Percentiles rank a stretch among this genome's conserved stretches.
Conservation (phyloP, 352 stramenopile species). For the Phytophthora tubulina region DNA sequence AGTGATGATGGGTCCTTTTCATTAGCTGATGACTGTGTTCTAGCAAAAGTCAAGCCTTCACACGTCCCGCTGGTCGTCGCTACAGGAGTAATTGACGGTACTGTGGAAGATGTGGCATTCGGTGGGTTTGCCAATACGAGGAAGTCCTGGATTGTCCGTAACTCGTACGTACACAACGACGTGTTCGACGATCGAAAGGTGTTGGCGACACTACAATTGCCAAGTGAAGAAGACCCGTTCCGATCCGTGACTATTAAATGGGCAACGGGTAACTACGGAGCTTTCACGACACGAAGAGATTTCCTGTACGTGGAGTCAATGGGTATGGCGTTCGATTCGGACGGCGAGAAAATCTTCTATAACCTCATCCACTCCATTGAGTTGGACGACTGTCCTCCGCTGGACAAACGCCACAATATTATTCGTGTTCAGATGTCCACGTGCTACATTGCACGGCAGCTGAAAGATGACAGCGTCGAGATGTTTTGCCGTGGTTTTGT, state of each 20-base stretch:
- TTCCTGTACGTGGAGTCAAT: slow-evolving; percentile 54
- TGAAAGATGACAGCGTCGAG: slow-evolving; percentile 44
- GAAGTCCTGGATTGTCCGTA: slow-evolving; percentile 33
- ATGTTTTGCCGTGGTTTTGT: slow-evolving; percentile 61
- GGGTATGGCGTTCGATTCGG: slow-evolving; percentile 45
- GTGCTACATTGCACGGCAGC: slow-evolving; percentile 59
- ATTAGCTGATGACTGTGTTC: slow-evolving; percentile 31
- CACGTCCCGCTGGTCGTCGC: slow-evolving; percentile 44
- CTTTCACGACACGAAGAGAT: slow-evolving; percentile 47
- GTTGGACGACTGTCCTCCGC: slow-evolving; percentile 34
- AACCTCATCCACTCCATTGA: slow-evolving; percentile 53
- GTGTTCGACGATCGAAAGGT: slow-evolving; percentile 48
- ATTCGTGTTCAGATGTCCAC: slow-evolving; percentile 49
- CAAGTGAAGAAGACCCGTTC: slow-evolving; percentile 49
- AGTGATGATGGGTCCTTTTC: slow-evolving; percentile 42
- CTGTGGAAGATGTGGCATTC: slow-evolving; percentile 47
- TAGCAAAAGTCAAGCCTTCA: slow-evolving; percentile 35
- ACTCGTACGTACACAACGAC: slow-evolving; percentile 49
- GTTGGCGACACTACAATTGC: slow-evolving; percentile 45
- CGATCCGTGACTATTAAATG: slow-evolving; percentile 55
- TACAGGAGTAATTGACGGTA: slow-evolving; percentile 46
- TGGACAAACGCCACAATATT: slow-evolving; percentile 40
- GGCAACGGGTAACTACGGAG: slow-evolving; percentile 35
- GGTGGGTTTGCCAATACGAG: slow-evolving; percentile 42
- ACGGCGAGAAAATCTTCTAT: slow-evolving; percentile 50